Evolutionary conservation across 345 rosid species (phyloP), one percentile per base, ranked within the genome.

Genomic region (Ricinus communis): DNA sequence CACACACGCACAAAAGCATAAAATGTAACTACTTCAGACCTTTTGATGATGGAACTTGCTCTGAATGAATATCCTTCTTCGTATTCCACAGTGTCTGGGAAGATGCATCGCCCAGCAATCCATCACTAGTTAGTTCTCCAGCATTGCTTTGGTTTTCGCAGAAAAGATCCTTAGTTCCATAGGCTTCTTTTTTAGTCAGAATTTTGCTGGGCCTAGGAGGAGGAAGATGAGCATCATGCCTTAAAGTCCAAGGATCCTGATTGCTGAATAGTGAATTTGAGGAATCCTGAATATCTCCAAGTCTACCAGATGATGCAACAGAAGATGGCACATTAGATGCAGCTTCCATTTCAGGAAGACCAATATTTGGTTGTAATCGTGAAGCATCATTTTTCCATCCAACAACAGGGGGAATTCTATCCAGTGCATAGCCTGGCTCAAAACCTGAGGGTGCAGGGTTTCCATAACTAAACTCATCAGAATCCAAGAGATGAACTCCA

Each of bases 221-320:
- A 81, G 79, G 89, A 62, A 84, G 78, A 46, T 77, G 85, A 72
- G 71, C 40, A 68, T 82, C 91, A 59, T 80, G 81, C 66, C 55
- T 82, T 49, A 84, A 71, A 77, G 81, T 84, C 88, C 87, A 88
- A 52, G 90, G 96, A 76, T 87, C 89, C 81, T 88, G 93, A 77
- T 80, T 82, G 77, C 84, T 82, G 78, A 86, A 90, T 62, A 90
- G 77, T 22, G 91, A 86, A 53, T 84, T 79, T 3, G 93, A 81
- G 22, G 84, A 82, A 74, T 84, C 89, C 70, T 71, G 84, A 41
- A 74, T 60, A 69, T 80, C 86, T 51, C 71, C 80, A 51, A 40
- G 69, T 63, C 65, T 58, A 62, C 62, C 21, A 13, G 74, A 53
- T 72, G 83, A 71, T 69, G 82, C 68, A 14, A 66, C 41, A 43